phyloP scores from a whole-genome alignment of 768 basidiomycete genomes.

The Coprinopsis marcescibilis region DNA sequence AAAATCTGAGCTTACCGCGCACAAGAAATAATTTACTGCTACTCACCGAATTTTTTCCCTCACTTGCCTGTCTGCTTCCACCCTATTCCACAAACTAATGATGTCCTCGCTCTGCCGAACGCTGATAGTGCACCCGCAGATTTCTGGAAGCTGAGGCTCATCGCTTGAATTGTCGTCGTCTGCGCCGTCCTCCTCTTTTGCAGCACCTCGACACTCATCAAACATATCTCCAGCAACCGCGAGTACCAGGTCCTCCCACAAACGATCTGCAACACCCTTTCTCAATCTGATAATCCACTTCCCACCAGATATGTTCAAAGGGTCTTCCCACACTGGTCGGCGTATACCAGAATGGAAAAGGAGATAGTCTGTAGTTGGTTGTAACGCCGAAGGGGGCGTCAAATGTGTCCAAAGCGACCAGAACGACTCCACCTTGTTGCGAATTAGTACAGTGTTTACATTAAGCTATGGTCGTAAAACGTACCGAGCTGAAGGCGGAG shows the following conservation, averaged over 20 bases:
- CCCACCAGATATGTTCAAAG: conserved; percentile 79
- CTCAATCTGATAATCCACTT: conserved; percentile 94
- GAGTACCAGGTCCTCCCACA: conserved; percentile 88
- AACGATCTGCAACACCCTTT: conserved; percentile 84
- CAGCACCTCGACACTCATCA: conserved; percentile 50
- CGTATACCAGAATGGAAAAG: conserved; percentile 84
- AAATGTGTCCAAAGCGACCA: conserved; percentile 95
- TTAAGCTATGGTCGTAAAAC: no score
- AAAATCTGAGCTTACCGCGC: background rate
- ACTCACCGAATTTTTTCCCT: conserved; percentile 80
- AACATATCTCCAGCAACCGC: conserved; percentile 91
- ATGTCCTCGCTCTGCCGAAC: conserved; percentile 94
- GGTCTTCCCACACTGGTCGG: conserved; percentile 95
- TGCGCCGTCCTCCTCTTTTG: conserved; percentile 26
- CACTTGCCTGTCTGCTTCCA: conserved; percentile 69
- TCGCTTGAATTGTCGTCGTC: conserved; percentile 28
- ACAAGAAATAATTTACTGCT: background rate
- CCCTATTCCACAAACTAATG: conserved; percentile 86
- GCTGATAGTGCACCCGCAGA: conserved; percentile 93
- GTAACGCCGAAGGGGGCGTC: conserved; percentile 73
- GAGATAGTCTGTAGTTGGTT: conserved; percentile 90
- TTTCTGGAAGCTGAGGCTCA: conserved; percentile 63
- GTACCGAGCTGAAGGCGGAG: conserved; percentile 80
- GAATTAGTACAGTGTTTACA: no score
- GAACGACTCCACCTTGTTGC: conserved; percentile 80